Evolutionary conservation across 805 yeast genomes (phyloP), one percentile per base, ranked within the genome.

Genomic region (Starmerella riodocensis): DNA sequence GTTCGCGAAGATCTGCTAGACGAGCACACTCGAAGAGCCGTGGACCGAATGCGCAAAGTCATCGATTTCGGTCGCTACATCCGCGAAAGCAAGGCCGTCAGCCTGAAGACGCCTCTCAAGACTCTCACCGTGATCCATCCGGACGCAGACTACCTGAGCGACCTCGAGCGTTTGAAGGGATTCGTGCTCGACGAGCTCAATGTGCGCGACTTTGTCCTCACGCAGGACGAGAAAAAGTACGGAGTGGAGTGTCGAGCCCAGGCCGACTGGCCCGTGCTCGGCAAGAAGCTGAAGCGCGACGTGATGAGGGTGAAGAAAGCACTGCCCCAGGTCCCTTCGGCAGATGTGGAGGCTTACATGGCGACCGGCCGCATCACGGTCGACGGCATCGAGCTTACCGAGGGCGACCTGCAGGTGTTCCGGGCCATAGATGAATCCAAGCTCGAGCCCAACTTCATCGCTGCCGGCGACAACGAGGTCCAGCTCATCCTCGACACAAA

Each of bases 251-350:
- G 86, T 69, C 74, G 72, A 48, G 96, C 88, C 31, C 93, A 82
- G 61, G 98, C 98, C 35, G 99, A 91, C 67, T 91, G 99, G 98
- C 94, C 97, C 42, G 83, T 85, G 17, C 71, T 91, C 52, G 99
- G 99, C 66, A 91, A 88, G 71, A 91, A 91, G 65, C 73, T 91
- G 63, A 88, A 85, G 75, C 76, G 78, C 59, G 97, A 86, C 54
- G 93, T 82, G 46, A 84, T 81, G 66, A 78, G 74, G 61, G 98
- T 91, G 45, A 93, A 88, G 71, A 93, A 78, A 56, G 97, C 93
- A 14, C 71, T 91, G 52, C 97, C 96, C 48, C 57, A 56, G 8
- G 72, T 91, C 37, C 65, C 88, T 17, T 79, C 96, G 9, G 80
- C 69, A 13, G 86, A 84, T 42, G 95, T 91, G 36, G 82, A 81